A percentile compares a stretch with the other conserved stretches of the same genome.
Evolutionary conservation across 1,284 basidiomycete species (phyloP).

Genomic region (Peniophora sp.): DNA sequence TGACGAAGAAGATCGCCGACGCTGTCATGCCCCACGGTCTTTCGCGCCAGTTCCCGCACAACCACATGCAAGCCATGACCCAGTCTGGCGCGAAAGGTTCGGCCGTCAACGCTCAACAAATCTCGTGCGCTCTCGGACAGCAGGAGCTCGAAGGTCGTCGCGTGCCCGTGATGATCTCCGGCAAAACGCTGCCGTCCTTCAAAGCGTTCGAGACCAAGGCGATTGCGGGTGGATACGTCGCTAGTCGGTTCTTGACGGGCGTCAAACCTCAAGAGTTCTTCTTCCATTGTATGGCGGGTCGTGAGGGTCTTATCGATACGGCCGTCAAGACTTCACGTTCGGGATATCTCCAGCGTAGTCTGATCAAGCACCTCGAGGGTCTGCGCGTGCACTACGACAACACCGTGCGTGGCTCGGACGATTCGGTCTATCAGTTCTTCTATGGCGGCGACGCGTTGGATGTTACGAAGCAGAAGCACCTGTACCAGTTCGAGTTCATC

Average conservation of each 20-base stretch:
- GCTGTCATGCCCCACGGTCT: conserved; percentile 87
- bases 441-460: conserved; percentile 98
- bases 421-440: conserved; percentile 90
- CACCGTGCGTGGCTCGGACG: conserved; percentile 94
- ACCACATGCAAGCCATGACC: conserved; percentile 99
- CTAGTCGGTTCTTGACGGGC: conserved; percentile 98
- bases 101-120: conserved; percentile 95
- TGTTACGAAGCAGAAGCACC: conserved; percentile 91
- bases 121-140: conserved; percentile 94
- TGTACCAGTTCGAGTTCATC: conserved; percentile 90
- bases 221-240: conserved; percentile 98
- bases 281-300: conserved; percentile 99
- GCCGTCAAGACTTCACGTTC: conserved; percentile 99
- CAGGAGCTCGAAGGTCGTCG: conserved; percentile 98
- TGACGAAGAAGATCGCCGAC: conserved; percentile 88
- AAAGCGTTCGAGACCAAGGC: conserved; percentile 95
- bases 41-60: conserved; percentile 90
- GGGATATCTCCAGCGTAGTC: conserved; percentile 95
- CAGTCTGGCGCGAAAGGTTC: conserved; percentile 98
- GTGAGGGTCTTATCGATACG: conserved; percentile 98
- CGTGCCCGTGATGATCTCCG: conserved; percentile 98
- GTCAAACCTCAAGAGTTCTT: conserved; percentile 99
- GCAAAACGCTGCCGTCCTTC: conserved; percentile 97
- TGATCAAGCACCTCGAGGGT: conserved; percentile 98
- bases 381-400: conserved; percentile 96